Conservation (phyloP, 2,329 filamentous ascomycete genomes). For the Mollisia scopiformis region DNA sequence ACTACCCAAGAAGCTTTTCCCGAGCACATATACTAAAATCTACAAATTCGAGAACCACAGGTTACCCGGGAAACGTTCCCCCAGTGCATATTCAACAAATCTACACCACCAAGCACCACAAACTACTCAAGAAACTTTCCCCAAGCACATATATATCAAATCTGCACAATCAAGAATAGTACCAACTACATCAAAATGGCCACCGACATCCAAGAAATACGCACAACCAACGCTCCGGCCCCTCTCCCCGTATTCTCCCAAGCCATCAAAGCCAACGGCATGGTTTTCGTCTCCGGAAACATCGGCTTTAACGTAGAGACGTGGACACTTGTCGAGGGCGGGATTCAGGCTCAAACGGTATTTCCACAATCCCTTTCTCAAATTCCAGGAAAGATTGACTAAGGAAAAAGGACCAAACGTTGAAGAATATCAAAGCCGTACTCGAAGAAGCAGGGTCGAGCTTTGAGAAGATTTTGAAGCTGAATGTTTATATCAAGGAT, state of each 20-base stretch:
- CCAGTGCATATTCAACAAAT: too few relatives aligned
- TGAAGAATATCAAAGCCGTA: background rate
- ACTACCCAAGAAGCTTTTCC: too few relatives aligned
- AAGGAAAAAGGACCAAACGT: background rate
- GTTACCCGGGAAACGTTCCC: too few relatives aligned
- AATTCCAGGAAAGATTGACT: background rate
- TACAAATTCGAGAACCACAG: too few relatives aligned
- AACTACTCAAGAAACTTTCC: too few relatives aligned
- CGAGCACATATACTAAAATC: too few relatives aligned
- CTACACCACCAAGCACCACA: too few relatives aligned
- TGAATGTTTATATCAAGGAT: background rate
- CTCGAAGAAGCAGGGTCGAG: background rate
- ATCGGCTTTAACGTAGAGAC: background rate
- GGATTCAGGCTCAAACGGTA: background rate
- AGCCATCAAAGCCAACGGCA: background rate
- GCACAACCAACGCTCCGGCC: background rate
- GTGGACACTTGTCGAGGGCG: background rate
- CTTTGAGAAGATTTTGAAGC: background rate
- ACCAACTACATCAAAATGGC: slow-evolving; percentile 1
- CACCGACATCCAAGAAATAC: background rate
- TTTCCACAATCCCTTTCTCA: too few relatives aligned
- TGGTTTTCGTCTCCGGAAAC: background rate
- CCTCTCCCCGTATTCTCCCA: slow-evolving; percentile 1
- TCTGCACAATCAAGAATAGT: too few relatives aligned
- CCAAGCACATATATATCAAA: too few relatives aligned